Percentiles rank a stretch among this genome's conserved stretches.
Conservation (phyloP, 78 protist species). For the Dictyostelium purpureum region DNA sequence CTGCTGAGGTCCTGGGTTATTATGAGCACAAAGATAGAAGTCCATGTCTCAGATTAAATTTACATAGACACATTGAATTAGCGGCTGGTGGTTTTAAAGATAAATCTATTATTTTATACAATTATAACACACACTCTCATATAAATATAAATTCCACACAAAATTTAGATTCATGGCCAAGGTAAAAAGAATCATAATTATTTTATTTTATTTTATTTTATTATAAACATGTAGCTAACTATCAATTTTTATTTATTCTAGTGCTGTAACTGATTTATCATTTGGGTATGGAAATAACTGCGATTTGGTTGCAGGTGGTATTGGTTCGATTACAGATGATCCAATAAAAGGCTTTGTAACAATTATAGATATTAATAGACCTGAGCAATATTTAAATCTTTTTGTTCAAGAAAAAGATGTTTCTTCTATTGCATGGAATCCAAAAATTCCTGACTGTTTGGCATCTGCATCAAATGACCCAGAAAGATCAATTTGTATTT, state of each 20-base stretch:
- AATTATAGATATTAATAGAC: neutral
- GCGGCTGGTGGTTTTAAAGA: neutral
- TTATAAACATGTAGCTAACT: no score
- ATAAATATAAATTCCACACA: neutral
- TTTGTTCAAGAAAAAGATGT: constrained; percentile 6
- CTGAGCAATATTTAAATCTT: neutral
- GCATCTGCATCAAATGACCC: neutral
- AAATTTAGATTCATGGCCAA: neutral
- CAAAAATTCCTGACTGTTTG: neutral
- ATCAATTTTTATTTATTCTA: no score
- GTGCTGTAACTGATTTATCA: constrained; percentile 5
- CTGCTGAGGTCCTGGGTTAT: neutral
- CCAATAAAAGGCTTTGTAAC: neutral
- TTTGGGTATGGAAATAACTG: constrained; percentile 1
- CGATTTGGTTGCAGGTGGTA: neutral
- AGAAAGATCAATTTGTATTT: neutral
- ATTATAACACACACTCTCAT: neutral
- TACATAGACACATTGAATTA: neutral
- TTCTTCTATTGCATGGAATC: constrained; percentile 9
- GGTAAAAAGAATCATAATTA: neutral
- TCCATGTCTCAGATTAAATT: neutral
- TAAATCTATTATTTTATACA: neutral
- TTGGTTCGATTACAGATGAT: neutral
- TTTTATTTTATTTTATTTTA: no score
- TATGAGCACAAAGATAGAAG: neutral